Conservation (phyloP, 257 asterid species). For the Lithospermum erythrorhizon region DNA sequence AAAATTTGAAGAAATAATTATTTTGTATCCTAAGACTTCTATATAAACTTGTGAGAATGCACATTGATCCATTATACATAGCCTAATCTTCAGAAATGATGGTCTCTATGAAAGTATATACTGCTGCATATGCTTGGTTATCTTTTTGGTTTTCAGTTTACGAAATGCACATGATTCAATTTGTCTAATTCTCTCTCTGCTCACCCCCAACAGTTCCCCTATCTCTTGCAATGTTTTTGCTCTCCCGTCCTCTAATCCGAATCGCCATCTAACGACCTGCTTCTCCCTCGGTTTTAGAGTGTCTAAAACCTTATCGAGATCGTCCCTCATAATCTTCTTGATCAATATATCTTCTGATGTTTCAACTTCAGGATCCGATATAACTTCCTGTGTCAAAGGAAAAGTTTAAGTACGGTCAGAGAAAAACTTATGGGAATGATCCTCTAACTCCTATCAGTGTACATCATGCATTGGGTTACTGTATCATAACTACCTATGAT, state of each 20-base stretch:
- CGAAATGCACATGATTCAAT: constrained; percentile 76
- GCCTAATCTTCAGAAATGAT: too few species aligned
- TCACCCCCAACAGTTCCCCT: constrained; percentile 85
- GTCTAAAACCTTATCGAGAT: constrained; percentile 60
- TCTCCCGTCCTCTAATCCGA: constrained; percentile 78
- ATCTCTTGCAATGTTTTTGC: constrained; percentile 86
- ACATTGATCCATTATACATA: too few species aligned
- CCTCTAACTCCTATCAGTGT: too few species aligned
- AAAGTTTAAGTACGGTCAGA: constrained; percentile 1
- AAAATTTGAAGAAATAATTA: too few species aligned
- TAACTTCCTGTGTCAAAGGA: constrained; percentile 47
- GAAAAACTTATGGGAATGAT: too few species aligned
- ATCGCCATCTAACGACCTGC: constrained; percentile 71
- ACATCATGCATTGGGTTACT: too few species aligned
- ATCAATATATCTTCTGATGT: constrained; percentile 63
- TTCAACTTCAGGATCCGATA: constrained; percentile 81
- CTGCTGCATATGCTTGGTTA: constrained; percentile 65
- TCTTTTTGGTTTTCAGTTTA: constrained; percentile 84
- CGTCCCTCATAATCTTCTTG: constrained; percentile 72
- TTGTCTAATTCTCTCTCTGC: constrained; percentile 88
- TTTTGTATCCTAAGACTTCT: too few species aligned
- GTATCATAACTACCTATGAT: too few species aligned
- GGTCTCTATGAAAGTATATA: constrained; percentile 32
- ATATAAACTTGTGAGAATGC: too few species aligned
- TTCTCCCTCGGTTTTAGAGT: constrained; percentile 67